Evolutionary conservation across 805 yeast genomes (phyloP).

Genomic region (Zygosaccharomyces rouxii): DNA sequence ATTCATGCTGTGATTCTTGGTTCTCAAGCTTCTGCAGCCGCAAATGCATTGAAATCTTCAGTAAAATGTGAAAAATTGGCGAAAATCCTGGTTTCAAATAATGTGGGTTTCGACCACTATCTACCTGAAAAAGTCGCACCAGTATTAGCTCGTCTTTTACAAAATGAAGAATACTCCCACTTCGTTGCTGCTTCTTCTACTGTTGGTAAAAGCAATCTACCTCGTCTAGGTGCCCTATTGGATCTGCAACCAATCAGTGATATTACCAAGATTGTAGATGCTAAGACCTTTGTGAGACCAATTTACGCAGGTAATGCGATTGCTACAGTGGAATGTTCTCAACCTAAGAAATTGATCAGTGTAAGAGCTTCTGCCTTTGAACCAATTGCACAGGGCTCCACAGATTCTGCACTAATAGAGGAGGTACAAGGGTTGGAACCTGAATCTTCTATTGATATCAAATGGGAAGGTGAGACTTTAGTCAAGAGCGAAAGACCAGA

Average conservation of each 20-base stretch:
- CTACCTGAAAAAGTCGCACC: constrained; percentile 82
- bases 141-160: constrained; percentile 43
- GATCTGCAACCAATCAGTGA: constrained; percentile 89
- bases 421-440: constrained; percentile 40
- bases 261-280: constrained; percentile 59
- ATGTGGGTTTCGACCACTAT: constrained; percentile 56
- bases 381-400: constrained; percentile 38
- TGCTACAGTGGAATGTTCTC: constrained; percentile 70
- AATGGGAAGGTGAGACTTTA: constrained; percentile 74
- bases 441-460: constrained; percentile 36
- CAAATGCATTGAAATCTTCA: constrained; percentile 31
- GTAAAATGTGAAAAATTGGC: constrained; percentile 36
- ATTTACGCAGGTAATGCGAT: constrained; percentile 95
- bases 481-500: constrained; percentile 82
- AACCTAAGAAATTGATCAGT: constrained; percentile 63
- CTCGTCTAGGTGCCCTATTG: constrained; percentile 78
- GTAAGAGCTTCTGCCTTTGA: constrained; percentile 81
- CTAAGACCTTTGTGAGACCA: constrained; percentile 81
- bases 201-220: constrained; percentile 79
- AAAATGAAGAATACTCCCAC: constrained; percentile 46
- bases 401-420: constrained; percentile 42
- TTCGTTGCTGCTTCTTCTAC: constrained; percentile 80
- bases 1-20: constrained; percentile 78
- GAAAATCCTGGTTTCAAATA: constrained; percentile 52
- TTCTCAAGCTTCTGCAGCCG: constrained; percentile 48